Percentiles rank a stretch among this genome's conserved stretches.
phyloP scores from a whole-genome alignment of 495 filamentous ascomycete genomes.

The Cetradonia linearis region DNA sequence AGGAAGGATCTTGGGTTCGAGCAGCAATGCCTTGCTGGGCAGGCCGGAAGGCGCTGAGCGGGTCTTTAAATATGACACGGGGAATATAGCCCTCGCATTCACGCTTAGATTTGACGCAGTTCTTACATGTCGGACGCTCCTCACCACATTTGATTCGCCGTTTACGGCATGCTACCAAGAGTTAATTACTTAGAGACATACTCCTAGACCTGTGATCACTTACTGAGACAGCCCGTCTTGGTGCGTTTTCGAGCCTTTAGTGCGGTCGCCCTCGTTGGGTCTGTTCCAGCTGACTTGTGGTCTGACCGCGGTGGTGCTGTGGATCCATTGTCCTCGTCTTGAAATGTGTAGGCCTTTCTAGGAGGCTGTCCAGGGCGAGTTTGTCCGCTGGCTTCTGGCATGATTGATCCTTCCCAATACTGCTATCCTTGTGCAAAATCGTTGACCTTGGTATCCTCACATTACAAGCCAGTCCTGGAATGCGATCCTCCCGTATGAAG shows the following conservation, averaged over 20 bases:
- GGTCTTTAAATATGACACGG: constrained; percentile 85
- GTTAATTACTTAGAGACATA: constrained; percentile 17
- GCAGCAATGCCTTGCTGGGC: constrained; percentile 13
- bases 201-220: constrained; percentile 24
- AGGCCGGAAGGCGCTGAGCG: constrained; percentile 49
- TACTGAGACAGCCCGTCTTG: constrained; percentile 94
- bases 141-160: constrained; percentile 97
- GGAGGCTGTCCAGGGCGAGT: constrained; percentile 1
- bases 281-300: constrained; percentile 15
- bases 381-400: constrained; percentile 9
- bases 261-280: constrained; percentile 12
- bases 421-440: not conserved
- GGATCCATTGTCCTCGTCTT: not conserved
- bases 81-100: constrained; percentile 92
- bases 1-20: constrained; percentile 16
- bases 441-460: not conserved
- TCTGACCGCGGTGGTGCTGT: constrained; percentile 4
- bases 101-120: constrained; percentile 92
- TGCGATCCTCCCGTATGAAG: not conserved
- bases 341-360: not conserved
- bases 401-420: not conserved
- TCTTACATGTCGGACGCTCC: constrained; percentile 78
- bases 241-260: constrained; percentile 59
- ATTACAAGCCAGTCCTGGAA: not conserved
- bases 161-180: constrained; percentile 67